These are phyloP conservation scores for Alternaria triticimaculans DNA, from an alignment of 2,329 filamentous ascomycete species.

Conservation along the genomic window DNA sequence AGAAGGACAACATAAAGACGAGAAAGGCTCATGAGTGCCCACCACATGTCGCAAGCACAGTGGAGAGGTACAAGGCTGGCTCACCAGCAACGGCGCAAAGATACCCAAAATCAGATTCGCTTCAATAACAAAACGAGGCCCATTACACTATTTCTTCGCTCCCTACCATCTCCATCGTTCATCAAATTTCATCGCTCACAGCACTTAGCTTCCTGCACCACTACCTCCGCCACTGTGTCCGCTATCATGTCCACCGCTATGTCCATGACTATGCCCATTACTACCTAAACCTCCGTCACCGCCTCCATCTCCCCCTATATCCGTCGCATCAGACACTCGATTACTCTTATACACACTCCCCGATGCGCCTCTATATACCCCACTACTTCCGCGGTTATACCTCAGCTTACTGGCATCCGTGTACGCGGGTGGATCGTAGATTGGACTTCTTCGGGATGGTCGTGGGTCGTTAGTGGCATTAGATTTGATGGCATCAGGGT, in stretches of 20 bases:
- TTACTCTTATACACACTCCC: neutral
- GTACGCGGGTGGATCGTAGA: neutral
- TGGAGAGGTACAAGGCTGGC: neutral
- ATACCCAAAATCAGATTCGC: neutral
- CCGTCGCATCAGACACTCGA: neutral
- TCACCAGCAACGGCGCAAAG: neutral
- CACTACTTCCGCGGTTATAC: neutral
- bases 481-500: too few relatives aligned
- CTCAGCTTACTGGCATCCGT: neutral
- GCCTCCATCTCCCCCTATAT: neutral
- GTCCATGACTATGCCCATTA: neutral
- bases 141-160: neutral
- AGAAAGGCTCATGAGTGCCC: neutral
- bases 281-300: neutral
- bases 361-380: neutral
- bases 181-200: neutral
- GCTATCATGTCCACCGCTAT: neutral
- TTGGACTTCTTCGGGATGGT: neutral
- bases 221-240: neutral
- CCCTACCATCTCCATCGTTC: neutral
- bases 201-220: neutral
- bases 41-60: neutral
- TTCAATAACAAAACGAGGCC: neutral
- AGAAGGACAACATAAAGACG: neutral
- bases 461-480: neutral